phyloP scores from a whole-genome alignment of 805 yeast species.

The Lipomyces sp. region DNA sequence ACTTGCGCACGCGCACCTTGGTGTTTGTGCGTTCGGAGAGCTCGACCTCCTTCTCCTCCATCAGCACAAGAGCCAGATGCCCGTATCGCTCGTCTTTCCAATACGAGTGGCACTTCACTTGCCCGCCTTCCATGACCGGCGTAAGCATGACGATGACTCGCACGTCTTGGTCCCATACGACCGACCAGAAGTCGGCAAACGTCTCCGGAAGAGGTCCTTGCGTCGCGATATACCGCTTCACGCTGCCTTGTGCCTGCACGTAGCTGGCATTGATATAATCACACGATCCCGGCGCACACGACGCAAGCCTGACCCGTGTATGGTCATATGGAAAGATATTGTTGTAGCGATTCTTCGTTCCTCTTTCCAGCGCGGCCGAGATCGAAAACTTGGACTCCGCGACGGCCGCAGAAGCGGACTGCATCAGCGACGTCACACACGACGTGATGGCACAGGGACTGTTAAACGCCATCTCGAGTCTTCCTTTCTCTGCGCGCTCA shows the following conservation, averaged over 20 bases:
- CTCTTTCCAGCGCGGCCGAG: constrained; percentile 70
- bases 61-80: constrained; percentile 32
- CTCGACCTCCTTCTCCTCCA: constrained; percentile 29
- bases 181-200: constrained; percentile 79
- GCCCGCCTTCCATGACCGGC: constrained; percentile 72
- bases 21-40: constrained; percentile 25
- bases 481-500: constrained; percentile 64
- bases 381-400: constrained; percentile 5
- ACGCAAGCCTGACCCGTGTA: constrained; percentile 64
- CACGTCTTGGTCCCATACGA: constrained; percentile 62
- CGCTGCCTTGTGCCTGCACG: constrained; percentile 42
- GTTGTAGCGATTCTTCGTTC: constrained; percentile 78
- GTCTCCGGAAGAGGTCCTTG: constrained; percentile 88
- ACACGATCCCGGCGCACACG: constrained; percentile 29
- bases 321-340: constrained; percentile 87
- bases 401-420: no score
- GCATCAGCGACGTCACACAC: not conserved
- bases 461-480: constrained; percentile 52
- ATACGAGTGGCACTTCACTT: constrained; percentile 79
- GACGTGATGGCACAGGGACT: constrained; percentile 9
- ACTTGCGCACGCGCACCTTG: constrained; percentile 42
- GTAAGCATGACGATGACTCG: constrained; percentile 75
- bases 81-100: constrained; percentile 65
- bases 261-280: constrained; percentile 88
- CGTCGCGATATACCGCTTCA: constrained; percentile 70